Evolutionary conservation across 192 early-diverging fungal genomes (phyloP), one percentile per base, ranked within the genome.

Genomic region (Backusella mclennaniae): DNA sequence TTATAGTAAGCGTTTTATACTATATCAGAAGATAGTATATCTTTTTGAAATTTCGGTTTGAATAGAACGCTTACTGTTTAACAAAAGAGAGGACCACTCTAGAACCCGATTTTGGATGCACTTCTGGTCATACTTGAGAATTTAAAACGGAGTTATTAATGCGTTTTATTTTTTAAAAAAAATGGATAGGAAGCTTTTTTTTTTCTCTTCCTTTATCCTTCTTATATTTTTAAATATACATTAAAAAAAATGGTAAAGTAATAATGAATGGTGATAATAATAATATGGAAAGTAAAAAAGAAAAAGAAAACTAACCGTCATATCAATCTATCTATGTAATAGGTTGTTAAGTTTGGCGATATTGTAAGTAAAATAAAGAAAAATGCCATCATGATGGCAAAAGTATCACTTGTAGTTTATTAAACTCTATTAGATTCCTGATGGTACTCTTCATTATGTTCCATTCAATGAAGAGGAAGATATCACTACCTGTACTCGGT

Each of bases 401-500:
- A n/a, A 7, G 38, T 39, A 6, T 19, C 17, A 19, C 46, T 6
- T 49, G 6, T 44, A 49, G 26, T 59, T 52, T 26, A 8, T 15
- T 53, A 1, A 0, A 23, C 23, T 7, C 8, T 42, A 26, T 59
- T 39, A 82, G 80, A 82, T 82, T 46, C 80, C 80, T 42, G 76
- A 82, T 56, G 80, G 73, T 12, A 69, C 73, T 36, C 76, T 82
- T 67, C 46, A 49, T n/a, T 49, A 49, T 6, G 46, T 49, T n/a
- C 46, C 46, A 19, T 49, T 49, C 70, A 77, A 14, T 75, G 72
- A 15, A 76, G 77, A 78, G 1, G 80, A 82, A 71, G 80, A 82
- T 29, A 52, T 82, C 14, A 77, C 73, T 56, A 76, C 80, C 12
- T 82, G 80, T 68, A 53, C 80, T 69, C 73, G 73, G 80, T 82